phyloP scores from a whole-genome alignment of 2,329 filamentous ascomycete species.

The Arthroderma sp. region DNA sequence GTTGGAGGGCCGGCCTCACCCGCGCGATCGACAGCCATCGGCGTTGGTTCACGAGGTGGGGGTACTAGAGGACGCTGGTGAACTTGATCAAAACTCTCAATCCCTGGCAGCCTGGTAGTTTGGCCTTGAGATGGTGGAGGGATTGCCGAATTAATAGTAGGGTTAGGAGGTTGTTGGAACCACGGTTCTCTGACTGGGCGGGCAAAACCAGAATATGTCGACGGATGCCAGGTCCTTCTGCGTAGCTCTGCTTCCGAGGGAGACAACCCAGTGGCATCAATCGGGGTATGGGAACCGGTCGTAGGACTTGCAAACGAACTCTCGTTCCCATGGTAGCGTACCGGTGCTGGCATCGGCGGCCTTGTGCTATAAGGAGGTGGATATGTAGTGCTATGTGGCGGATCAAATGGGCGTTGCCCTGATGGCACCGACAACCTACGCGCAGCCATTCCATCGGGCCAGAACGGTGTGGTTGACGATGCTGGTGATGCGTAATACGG shows the following conservation, averaged over 20 bases:
- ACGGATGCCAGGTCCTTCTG: conserved; percentile 81
- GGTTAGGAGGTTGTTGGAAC: conserved; percentile 58
- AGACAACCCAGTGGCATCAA: conserved; percentile 21
- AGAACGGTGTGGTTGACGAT: conserved; percentile 58
- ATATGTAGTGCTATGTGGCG: conserved; percentile 39
- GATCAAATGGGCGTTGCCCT: conserved; percentile 58
- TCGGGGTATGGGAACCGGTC: conserved; percentile 40
- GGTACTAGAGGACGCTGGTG: conserved; percentile 51
- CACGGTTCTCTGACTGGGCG: conserved; percentile 58
- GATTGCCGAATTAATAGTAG: conserved; percentile 35
- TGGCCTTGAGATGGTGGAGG: conserved; percentile 36
- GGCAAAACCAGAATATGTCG: conserved; percentile 47
- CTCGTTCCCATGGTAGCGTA: conserved; percentile 42
- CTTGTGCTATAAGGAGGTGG: conserved; percentile 42
- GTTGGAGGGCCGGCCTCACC: conserved; percentile 27
- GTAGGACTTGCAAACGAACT: conserved; percentile 56
- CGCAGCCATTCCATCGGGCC: conserved; percentile 53
- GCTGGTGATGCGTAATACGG: conserved; percentile 70
- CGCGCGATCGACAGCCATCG: conserved; percentile 60
- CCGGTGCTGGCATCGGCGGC: conserved; percentile 43
- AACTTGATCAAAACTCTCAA: conserved; percentile 77
- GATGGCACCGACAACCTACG: conserved; percentile 76
- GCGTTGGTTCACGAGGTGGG: conserved; percentile 41
- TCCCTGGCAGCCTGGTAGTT: conserved; percentile 64
- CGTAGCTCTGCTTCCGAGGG: conserved; percentile 61